Base-by-base conservation (phyloP, 768 basidiomycete species). In the Trametes meyenii region DNA sequence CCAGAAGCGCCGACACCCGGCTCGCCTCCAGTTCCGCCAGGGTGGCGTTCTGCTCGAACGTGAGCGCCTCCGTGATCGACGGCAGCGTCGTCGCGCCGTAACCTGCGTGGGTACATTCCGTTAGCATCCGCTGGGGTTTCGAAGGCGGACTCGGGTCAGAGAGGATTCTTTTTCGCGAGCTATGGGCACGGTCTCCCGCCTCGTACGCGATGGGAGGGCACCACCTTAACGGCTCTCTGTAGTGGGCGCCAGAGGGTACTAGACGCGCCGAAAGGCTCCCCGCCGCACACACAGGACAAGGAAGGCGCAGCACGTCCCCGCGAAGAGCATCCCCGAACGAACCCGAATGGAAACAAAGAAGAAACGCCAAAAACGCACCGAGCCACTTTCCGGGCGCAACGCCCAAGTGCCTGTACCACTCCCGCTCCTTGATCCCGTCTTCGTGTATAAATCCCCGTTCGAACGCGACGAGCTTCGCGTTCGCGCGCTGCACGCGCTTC, bases 361-460 rank as follows among this genome's bases (percentile, higher is more conserved):
- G 36, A n/a, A 19, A 74, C 81, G 66, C 21, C 10, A 55, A 36
- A 17, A 13, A 74, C 81, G 66, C 66, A 90, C 89, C 88, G 44
- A 89, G 84, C 85, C 88, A 88, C 73, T 90, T 87, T 40, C 93
- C 94, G 24, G 94, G 94, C 3, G 94, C 92, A 39, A 94, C 91
- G 40, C 83, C 92, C 19, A 94, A 78, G 73, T 94, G 89, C 69
- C 78, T 85, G 71, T 90, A 96, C 94, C 94, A 96, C 71, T 92
- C 88, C 23, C 90, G 80, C 55, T 87, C 85, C 64, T 85, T 85
- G 62, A 94, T 85, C 0, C 94, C 94, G 17, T 77, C 84, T 69
- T 88, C 78, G 2, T 84, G 85, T 61, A 95, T 88, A 72, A 96
- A 92, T 1, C 92, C 92, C 50, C 82, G 83, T 72, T 94, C 92